A percentile compares a stretch with the other conserved stretches of the same genome.
These are phyloP conservation scores for Mycosphaerelloides madeirae DNA, from an alignment of 2,329 filamentous ascomycete species.

Conservation along the genomic window DNA sequence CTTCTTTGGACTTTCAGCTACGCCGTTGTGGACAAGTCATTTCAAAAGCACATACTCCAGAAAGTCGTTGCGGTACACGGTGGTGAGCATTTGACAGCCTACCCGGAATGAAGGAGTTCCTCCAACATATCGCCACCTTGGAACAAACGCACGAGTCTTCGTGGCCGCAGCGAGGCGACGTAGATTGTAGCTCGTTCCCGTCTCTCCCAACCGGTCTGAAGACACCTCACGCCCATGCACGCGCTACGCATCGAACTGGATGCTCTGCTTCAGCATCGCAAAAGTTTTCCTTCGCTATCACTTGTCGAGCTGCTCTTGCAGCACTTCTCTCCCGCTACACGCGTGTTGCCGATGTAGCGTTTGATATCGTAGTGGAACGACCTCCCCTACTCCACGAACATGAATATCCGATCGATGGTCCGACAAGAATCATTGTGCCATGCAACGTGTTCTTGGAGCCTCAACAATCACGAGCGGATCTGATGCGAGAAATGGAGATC, in stretches of 20 bases:
- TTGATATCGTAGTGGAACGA: neutral
- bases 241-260: slow-evolving; percentile 1
- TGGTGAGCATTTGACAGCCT: neutral
- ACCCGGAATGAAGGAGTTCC: neutral
- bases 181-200: neutral
- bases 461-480: neutral
- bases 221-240: neutral
- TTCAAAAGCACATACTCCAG: neutral
- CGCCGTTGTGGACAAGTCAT: neutral
- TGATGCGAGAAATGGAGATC: neutral
- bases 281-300: neutral
- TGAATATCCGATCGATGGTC: neutral
- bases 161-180: neutral
- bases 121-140: neutral
- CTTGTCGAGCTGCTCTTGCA: slow-evolving; percentile 3
- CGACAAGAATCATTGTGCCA: neutral
- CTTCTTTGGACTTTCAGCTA: neutral
- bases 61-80: neutral
- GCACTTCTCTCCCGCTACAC: slow-evolving; percentile 4
- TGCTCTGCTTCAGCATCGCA: neutral
- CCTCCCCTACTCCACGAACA: neutral
- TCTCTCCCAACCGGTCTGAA: neutral
- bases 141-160: neutral
- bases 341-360: neutral
- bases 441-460: slow-evolving; percentile 2